Evolutionary conservation across 169 alveolate genomes (phyloP).

Genomic region (Perkinsus olseni): DNA sequence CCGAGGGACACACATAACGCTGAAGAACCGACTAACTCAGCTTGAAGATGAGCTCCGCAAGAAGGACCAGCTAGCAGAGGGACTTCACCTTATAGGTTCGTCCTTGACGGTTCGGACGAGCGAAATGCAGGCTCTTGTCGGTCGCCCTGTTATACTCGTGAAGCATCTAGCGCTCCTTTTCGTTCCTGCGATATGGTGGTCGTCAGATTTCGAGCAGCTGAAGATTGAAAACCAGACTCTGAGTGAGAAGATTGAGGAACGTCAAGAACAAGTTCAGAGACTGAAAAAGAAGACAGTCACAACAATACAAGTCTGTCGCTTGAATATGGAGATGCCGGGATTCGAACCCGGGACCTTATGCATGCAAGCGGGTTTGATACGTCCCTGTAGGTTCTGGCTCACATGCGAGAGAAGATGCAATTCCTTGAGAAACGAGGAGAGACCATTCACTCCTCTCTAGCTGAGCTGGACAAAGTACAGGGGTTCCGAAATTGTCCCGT

Average conservation of each 20-base stretch:
- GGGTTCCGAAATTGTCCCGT: slow-evolving; percentile 36
- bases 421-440: slow-evolving; percentile 41
- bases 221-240: slow-evolving; percentile 85
- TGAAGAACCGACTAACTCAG: slow-evolving; percentile 68
- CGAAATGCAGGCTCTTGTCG: too few relatives aligned
- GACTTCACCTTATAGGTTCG: slow-evolving; percentile 66
- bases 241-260: slow-evolving; percentile 82
- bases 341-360: too few relatives aligned
- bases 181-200: background rate
- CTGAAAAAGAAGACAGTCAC: slow-evolving; percentile 70
- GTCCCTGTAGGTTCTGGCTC: slow-evolving; percentile 39
- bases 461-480: slow-evolving; percentile 37
- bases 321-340: too few relatives aligned
- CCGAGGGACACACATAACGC: slow-evolving; percentile 65
- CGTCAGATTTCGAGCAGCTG: slow-evolving; percentile 78
- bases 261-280: slow-evolving; percentile 80
- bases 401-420: slow-evolving; percentile 75
- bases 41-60: slow-evolving; percentile 66
- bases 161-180: too few relatives aligned
- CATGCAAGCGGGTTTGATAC: background rate
- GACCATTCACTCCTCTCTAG: background rate
- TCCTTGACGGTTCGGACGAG: background rate
- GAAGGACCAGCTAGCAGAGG: slow-evolving; percentile 80
- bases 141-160: too few relatives aligned
- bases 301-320: slow-evolving; percentile 59